Evolutionary conservation across 2,329 filamentous ascomycete species (phyloP), one percentile per base, ranked within the genome.

Genomic region (Penicillium sp.): DNA sequence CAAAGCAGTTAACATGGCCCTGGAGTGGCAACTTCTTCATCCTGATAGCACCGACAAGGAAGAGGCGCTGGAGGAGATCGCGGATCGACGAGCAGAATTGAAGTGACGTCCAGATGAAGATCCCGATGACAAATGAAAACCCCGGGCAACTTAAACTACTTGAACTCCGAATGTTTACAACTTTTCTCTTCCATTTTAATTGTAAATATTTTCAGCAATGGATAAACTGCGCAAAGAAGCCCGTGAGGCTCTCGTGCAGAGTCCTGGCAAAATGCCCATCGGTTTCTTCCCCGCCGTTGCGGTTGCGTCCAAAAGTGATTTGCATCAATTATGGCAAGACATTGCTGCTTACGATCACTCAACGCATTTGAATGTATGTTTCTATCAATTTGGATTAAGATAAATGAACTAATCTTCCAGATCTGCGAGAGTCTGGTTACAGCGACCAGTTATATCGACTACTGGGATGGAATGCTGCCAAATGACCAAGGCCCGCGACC

Each of bases 1-100:
- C 54, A 81, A 82, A 46, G 92, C 92, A 4, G 77, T 96, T 47
- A 89, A 95, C 33, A 80, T 92, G 4, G 89, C 91, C 60, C 84
- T 95, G 74, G 86, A 87, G 60, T 97, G 93, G 92, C 94, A 97
- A 75, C 82, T 97, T 52, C 84, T 90, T 38, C 86, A 97, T 69
- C 91, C 92, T 0, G 81, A 81, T 4, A 80, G 31, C 19, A 52
- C 78, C 57, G 88, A 93, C 61, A 76, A 81, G 31, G 67, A 73
- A 7, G 83, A 79, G 3, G 87, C 83, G 1, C 76, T 91, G 53
- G 81, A 86, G 47, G 84, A 87, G 67, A 81, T 91, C 25, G 73
- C 75, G 47, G 72, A 68, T 54, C 79, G 76, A 61, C 80, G 76
- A 59, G 72, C 77, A 25, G 84, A 89, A 67, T 68, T 89, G 54